Evolutionary conservation across 176 grass and related monocot genomes (phyloP), one percentile per base, ranked within the genome.

Genomic region (Oryza nivara): DNA sequence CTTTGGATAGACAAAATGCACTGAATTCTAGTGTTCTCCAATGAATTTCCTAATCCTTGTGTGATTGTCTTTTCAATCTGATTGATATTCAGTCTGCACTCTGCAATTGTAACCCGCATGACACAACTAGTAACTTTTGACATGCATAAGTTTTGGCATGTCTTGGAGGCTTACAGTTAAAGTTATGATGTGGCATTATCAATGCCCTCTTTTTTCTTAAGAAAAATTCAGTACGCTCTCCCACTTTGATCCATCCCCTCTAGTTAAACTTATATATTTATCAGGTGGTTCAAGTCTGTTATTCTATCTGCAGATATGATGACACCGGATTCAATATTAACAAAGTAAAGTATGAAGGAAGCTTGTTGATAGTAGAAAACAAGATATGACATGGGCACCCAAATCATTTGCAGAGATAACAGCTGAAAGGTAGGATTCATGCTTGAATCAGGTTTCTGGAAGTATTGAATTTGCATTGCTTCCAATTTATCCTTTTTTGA

Each of bases 251-350:
- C 2, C n/a, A 10, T 68, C 20, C 23, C 49, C 40, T 78, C 51
- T 46, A 16, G 78, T 78, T 14, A 11, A 67, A 78, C 51, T 46
- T 80, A 19, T 65, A 17, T 66, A 64, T 63, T 75, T 4, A 32
- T 75, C 28, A 79, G 4, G 6, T 83, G 1, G 67, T 14, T 87
- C 61, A 89, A 80, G 9, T 70, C 10, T 52, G 16, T 64, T 45
- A 3, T 75, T 32, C 7, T 88, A 25, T 52, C 73, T 92, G 65
- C 74, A 95, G 95, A 48, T 98, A 95, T 47, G 69, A 86, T 58
- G 95, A 98, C 69, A 95, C 92, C 46, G 95, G 95, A 58, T 98
- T 98, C 89, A 93, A 88, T 22, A 91, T 98, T 74, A 98, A 98
- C 80, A 80, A 87, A 77, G 85, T 94, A 49, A 84, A 88, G 47